phyloP scores from a whole-genome alignment of 2,329 filamentous ascomycete genomes.

The Calonectria hongkongensis region DNA sequence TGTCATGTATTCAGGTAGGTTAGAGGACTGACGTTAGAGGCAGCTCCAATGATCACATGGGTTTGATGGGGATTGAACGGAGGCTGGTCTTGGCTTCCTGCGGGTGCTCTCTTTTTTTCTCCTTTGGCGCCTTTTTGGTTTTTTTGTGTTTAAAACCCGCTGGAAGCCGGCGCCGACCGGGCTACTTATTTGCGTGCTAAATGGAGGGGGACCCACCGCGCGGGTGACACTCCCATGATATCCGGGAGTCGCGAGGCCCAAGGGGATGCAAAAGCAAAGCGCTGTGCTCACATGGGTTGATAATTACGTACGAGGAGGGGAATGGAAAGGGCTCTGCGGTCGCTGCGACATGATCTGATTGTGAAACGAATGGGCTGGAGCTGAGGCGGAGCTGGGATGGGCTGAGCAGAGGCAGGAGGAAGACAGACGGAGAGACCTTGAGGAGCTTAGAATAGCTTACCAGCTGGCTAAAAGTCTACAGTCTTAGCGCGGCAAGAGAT shows the following conservation, averaged over 20 bases:
- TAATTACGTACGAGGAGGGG: constrained; percentile 23
- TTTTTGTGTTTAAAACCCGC: constrained; percentile 28
- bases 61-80: constrained; percentile 22
- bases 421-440: background rate
- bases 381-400: constrained; percentile 9
- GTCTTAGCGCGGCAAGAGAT: constrained; percentile 29
- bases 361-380: constrained; percentile 12
- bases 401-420: constrained; percentile 1
- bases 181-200: constrained; percentile 25
- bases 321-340: background rate
- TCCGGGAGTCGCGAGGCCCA: background rate
- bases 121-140: constrained; percentile 18
- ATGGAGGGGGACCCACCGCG: constrained; percentile 25
- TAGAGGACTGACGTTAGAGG: constrained; percentile 35
- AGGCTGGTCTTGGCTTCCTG: constrained; percentile 31
- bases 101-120: constrained; percentile 18
- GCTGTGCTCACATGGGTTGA: constrained; percentile 24
- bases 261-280: constrained; percentile 21
- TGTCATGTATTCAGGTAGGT: background rate
- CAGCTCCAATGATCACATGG: constrained; percentile 41
- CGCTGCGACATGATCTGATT: constrained; percentile 18
- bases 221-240: constrained; percentile 30
- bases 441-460: constrained; percentile 14
- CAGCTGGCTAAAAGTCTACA: constrained; percentile 12
- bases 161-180: constrained; percentile 28